Evolutionary conservation across 139 green algal genomes (phyloP).

Genomic region (Volvox reticuliferus): DNA sequence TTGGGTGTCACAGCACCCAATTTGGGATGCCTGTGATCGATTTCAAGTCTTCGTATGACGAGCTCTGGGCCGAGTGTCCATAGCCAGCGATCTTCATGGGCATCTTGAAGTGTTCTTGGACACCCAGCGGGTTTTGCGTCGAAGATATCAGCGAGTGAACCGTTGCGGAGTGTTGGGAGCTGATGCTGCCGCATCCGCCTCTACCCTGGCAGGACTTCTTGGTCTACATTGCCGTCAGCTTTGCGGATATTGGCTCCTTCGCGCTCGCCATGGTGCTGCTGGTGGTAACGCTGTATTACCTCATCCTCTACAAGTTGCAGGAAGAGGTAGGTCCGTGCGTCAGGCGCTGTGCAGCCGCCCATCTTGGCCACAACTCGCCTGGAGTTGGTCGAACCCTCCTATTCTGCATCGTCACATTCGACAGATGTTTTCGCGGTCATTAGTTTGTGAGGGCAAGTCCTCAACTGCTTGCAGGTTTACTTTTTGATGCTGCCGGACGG

Average conservation of each 20-base stretch:
- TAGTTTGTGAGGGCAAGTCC: background rate
- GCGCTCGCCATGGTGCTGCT: slow-evolving; percentile 60
- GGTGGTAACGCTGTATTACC: slow-evolving; percentile 71
- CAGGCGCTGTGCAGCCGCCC: background rate
- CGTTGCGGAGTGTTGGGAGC: too few species aligned
- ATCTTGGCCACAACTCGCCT: background rate
- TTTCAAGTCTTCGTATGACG: too few species aligned
- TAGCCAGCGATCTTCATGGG: too few species aligned
- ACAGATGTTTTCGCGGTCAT: background rate
- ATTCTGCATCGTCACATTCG: too few species aligned
- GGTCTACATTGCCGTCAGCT: slow-evolving; percentile 35
- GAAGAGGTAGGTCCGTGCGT: slow-evolving; percentile 1
- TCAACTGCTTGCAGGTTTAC: slow-evolving; percentile 43
- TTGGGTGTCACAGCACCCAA: too few species aligned
- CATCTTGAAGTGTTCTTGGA: too few species aligned
- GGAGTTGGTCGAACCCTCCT: background rate
- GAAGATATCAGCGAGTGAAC: too few species aligned
- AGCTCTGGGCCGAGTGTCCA: too few species aligned
- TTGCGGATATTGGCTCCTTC: slow-evolving; percentile 54
- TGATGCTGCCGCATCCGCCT: too few species aligned
- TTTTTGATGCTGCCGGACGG: slow-evolving; percentile 63
- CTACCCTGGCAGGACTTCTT: slow-evolving; percentile 51
- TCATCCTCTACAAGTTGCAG: slow-evolving; percentile 78
- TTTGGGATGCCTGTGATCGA: too few species aligned
- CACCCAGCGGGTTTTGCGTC: too few species aligned